Evolutionary conservation across 768 basidiomycete species (phyloP), one percentile per base, ranked within the genome.

Genomic region (Mycena filopes): DNA sequence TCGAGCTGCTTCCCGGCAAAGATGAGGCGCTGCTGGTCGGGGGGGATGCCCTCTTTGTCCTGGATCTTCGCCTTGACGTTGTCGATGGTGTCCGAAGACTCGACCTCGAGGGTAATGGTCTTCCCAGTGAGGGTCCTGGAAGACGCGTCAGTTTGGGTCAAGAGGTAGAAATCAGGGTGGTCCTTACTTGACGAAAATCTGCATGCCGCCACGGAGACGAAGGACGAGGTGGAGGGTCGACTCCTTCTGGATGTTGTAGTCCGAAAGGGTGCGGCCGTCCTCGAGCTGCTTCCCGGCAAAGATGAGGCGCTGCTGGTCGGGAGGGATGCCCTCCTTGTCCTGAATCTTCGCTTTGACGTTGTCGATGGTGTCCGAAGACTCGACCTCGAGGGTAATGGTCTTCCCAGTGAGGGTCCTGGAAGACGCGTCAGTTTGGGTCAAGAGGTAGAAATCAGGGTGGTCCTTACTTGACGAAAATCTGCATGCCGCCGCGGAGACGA

Each of bases 1-100:
- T 87, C 87, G 50, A 87, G 78, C 70, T 87, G 87, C 79, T 89
- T 88, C 4, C 86, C 86, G 15, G 67, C 87, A 55, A 87, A 87
- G 70, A 88, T 88, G 13, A 88, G 75, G 20, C 87, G 63, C 83
- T 69, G 67, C 60, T 69, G 67, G 59, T 69, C 67, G 10, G 67
- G 67, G 6, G 67, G 67, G 23, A 69, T 69, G 38, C 63, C 67
- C 57, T 68, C 67, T 55, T 68, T 68, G 53, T 68, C 67, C 49
- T 68, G 67, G 21, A 68, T 68, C 63, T 68, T 68, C 58, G 67
- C 67, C 55, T 68, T 68, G 48, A 68, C 67, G 26, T 68, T 68
- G 50, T 68, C 67, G 50, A 68, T 68, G 7, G 67, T 68, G 59
- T 68, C 67, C 1, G 63, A 65, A 38, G 67, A 68, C 55, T 68